A percentile compares a stretch with the other conserved stretches of the same genome.
phyloP scores from a whole-genome alignment of 2,329 filamentous ascomycete genomes.

The Ramularia endophylla region DNA sequence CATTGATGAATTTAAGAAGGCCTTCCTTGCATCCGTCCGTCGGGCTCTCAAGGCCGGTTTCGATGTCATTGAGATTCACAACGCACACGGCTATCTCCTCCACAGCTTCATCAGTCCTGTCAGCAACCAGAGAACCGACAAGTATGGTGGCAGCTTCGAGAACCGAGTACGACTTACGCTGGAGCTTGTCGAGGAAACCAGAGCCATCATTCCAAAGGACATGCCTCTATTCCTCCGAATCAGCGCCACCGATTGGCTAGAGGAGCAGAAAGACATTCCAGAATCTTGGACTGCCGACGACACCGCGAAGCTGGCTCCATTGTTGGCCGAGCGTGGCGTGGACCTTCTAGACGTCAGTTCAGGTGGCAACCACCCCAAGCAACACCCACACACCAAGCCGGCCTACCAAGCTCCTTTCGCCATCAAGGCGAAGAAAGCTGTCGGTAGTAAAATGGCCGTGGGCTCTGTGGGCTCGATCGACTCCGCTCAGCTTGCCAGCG shows the following conservation, averaged over 20 bases:
- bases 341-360: conserved; percentile 80
- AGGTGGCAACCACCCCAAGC: conserved; percentile 59
- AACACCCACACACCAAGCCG: conserved; percentile 53
- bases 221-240: conserved; percentile 71
- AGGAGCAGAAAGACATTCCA: conserved; percentile 46
- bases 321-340: conserved; percentile 66
- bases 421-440: conserved; percentile 62
- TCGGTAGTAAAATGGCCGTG: conserved; percentile 66
- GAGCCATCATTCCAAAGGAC: conserved; percentile 56
- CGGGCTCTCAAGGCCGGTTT: conserved; percentile 54
- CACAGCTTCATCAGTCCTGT: conserved; percentile 64
- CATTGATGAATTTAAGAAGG: conserved; percentile 59
- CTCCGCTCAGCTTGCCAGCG: conserved; percentile 61
- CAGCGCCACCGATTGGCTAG: conserved; percentile 70
- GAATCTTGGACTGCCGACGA: conserved; percentile 64
- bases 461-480: conserved; percentile 70
- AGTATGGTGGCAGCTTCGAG: conserved; percentile 62
- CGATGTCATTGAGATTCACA: conserved; percentile 75
- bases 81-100: conserved; percentile 71
- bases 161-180: conserved; percentile 64
- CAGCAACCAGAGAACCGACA: conserved; percentile 62
- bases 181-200: conserved; percentile 59
- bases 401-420: conserved; percentile 73
- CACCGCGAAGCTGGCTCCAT: conserved; percentile 55
- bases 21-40: conserved; percentile 58